Base-by-base conservation (phyloP, 805 yeast species). In the Myxozyma sirexii region DNA sequence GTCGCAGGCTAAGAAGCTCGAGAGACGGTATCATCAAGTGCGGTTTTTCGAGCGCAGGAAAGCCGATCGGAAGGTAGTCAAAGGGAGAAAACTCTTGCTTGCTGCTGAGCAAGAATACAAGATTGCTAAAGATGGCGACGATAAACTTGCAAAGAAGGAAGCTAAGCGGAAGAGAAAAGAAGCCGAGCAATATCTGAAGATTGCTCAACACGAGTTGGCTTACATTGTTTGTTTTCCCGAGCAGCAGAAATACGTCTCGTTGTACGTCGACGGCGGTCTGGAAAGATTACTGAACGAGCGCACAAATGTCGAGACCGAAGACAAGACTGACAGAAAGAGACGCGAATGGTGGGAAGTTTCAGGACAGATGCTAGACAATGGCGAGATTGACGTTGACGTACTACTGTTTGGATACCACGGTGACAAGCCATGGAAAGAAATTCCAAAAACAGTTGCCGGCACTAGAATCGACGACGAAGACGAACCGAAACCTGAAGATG, bases 1-100 rank as follows among this genome's bases (percentile, higher is more conserved):
- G 31, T 75, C 77, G 48, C 79, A 76, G 65, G 81, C 82, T 17
- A 81, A 79, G 63, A 78, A 80, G 54, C 75, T 78, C 41, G 83
- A 90, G 12, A 81, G 84, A 66, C 88, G 86, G 75, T 94, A 94
- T 72, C 97, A 90, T 71, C 91, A 90, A 92, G 90, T 94, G 50
- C 82, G 93, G 66, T 94, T 94, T 71, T 90, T 94, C 63, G 70
- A 67, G 50, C 37, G 66, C 23, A 45, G 68, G 51, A 67, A 67
- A 44, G 68, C 69, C 5, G 60, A 61, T 26, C 56, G 69, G 43
- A 66, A 58, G 35, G 58, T 67, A 35, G 46, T 45, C 8, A 35
- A 56, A 45, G 53, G 56, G 12, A 17, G 55, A 21, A 53, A 48
- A 21, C 35, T 38, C 19, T n/a, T 59, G 19, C 29, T 3, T 31